phyloP scores from a whole-genome alignment of 2,329 filamentous ascomycete genomes.

The Venturia nashicola region DNA sequence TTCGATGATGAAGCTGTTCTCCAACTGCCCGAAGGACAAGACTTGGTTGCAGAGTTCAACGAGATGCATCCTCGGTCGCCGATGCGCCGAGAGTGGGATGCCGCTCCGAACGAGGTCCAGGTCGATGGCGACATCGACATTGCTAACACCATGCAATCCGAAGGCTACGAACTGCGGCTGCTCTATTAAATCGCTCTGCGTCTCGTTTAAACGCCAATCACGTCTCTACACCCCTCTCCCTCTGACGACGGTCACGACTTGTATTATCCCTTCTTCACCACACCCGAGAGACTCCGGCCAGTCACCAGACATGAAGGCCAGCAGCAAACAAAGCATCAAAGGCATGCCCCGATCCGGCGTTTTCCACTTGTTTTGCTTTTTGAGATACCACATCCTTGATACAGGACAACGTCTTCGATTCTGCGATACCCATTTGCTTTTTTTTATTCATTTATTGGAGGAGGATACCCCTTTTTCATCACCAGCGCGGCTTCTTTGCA shows the following conservation, averaged over 20 bases:
- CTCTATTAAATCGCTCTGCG: slow-evolving; percentile 25
- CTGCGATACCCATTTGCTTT: slow-evolving; percentile 7
- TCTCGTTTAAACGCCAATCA: not conserved
- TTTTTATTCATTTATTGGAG: not conserved
- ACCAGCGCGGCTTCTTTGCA: not conserved
- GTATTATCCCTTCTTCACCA: not conserved
- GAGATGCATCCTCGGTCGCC: slow-evolving; percentile 42
- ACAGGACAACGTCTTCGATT: slow-evolving; percentile 1
- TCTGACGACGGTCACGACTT: slow-evolving; percentile 6
- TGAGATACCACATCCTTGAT: not conserved
- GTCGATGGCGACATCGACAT: slow-evolving; percentile 35
- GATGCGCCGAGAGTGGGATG: slow-evolving; percentile 42
- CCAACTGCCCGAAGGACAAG: slow-evolving; percentile 78
- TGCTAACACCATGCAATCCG: slow-evolving; percentile 30
- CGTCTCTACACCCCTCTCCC: not conserved
- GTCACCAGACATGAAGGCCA: not conserved
- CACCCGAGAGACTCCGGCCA: not conserved
- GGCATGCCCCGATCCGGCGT: slow-evolving; percentile 1
- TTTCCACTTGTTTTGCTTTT: not conserved
- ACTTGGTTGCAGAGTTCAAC: slow-evolving; percentile 63
- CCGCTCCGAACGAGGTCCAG: slow-evolving; percentile 33
- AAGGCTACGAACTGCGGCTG: slow-evolving; percentile 36
- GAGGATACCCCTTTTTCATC: not conserved
- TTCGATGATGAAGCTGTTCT: slow-evolving; percentile 83
- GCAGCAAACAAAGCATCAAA: not conserved